These are phyloP conservation scores for Alternaria rosae DNA, from an alignment of 2,329 filamentous ascomycete genomes.

Conservation along the genomic window DNA sequence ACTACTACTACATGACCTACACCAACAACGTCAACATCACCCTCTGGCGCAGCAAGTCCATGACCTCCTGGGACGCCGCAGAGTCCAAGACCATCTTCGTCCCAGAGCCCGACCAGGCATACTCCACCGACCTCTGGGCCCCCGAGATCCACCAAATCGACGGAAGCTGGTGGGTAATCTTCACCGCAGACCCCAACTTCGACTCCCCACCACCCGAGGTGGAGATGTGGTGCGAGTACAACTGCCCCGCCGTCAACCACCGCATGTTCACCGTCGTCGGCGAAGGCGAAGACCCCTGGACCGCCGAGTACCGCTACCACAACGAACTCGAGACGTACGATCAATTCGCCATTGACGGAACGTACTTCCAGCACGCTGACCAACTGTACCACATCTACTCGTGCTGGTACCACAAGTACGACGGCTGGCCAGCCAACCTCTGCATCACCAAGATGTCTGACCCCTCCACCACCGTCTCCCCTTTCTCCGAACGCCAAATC, in stretches of 20 bases:
- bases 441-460: conserved; percentile 60
- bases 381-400: conserved; percentile 51
- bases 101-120: conserved; percentile 52
- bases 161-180: conserved; percentile 60
- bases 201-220: conserved; percentile 57
- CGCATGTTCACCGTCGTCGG: conserved; percentile 61
- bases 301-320: conserved; percentile 55
- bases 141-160: conserved; percentile 59
- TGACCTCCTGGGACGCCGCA: conserved; percentile 56
- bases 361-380: conserved; percentile 56
- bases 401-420: conserved; percentile 54
- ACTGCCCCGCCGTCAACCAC: conserved; percentile 60
- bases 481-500: conserved; percentile 57
- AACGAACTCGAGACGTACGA: conserved; percentile 59
- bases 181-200: conserved; percentile 58
- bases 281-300: conserved; percentile 55
- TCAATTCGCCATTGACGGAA: conserved; percentile 63
- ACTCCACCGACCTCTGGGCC: conserved; percentile 60
- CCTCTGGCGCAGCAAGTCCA: conserved; percentile 50
- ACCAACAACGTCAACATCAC: conserved; percentile 55
- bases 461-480: conserved; percentile 57
- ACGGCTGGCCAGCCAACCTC: conserved; percentile 60
- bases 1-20: conserved; percentile 57
- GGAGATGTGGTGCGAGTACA: conserved; percentile 59
- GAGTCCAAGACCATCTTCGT: conserved; percentile 54